Base-by-base conservation (phyloP, 495 filamentous ascomycete genomes). In the Ramalina intermedia region DNA sequence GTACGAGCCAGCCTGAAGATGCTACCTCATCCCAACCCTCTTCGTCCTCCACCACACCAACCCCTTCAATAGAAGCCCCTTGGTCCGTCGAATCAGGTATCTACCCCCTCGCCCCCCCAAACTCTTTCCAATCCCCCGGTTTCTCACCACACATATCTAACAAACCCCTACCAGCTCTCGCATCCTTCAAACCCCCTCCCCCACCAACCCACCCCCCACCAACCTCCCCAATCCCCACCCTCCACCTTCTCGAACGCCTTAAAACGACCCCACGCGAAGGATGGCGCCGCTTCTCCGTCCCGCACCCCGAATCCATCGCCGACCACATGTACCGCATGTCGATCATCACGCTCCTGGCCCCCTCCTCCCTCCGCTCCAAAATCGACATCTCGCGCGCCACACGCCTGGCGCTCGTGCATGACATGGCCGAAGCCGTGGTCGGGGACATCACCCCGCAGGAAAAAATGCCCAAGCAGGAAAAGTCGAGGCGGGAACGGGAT, bases 251-350 rank as follows among this genome's bases (percentile, higher is more conserved):
- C 42, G 83, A 89, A 67, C 82, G 84, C 29, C 74, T 98, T 12
- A 98, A 98, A 77, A 94, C 88, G 13, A 93, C 80, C 48, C 90
- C 89, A 60, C 84, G 91, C 52, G 93, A 95, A 67, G 91, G 91
- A 45, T 98, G 91, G 91, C 80, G 81, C 51, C 80, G 89, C 33
- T 93, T 95, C 60, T 78, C 75, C 40, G 86, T 96, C 61, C 57
- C 75, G 37, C 58, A 74, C 48, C 66, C 65, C 51, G 91, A 98
- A 66, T 91, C 85, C 1, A 95, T 98, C 63, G 75, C 87, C 23
- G 91, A 98, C 66, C 91, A 98, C 71, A 98, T 98, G 91, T 96
- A 98, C 66, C 86, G 91, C 60, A 98, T 98, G 91, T 87, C 89
- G 43, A 78, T 98, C 59, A 85, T 96, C 67, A 85, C 85, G 33